These are phyloP conservation scores for Boletus coccyginus DNA, from an alignment of 768 basidiomycete species.

Conservation along the genomic window DNA sequence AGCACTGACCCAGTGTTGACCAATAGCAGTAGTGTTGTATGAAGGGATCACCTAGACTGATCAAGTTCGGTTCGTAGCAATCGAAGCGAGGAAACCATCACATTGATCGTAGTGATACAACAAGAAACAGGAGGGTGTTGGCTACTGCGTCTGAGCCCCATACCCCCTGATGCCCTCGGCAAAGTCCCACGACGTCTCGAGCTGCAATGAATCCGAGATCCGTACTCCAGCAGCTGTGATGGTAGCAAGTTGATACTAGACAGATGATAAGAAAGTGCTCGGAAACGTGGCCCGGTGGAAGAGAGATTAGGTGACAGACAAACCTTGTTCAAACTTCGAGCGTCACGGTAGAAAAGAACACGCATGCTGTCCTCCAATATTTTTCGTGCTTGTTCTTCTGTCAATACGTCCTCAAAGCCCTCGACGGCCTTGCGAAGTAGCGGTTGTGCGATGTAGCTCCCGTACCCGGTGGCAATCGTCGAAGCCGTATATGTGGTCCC, in stretches of 20 bases:
- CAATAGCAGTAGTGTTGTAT: background rate
- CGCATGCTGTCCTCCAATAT: slow-evolving; percentile 86
- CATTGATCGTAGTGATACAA: slow-evolving; percentile 11
- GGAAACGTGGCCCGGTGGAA: background rate
- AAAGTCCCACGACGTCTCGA: slow-evolving; percentile 86
- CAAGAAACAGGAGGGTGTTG: background rate
- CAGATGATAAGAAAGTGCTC: background rate
- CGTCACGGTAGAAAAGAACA: slow-evolving; percentile 95
- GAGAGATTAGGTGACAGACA: slow-evolving; percentile 12
- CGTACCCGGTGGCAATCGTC: slow-evolving; percentile 94
- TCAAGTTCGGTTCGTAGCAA: background rate
- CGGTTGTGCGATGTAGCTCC: slow-evolving; percentile 89
- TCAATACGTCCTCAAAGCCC: slow-evolving; percentile 67
- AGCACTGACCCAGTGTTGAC: background rate
- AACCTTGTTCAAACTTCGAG: slow-evolving; percentile 93
- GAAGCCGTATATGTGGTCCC: slow-evolving; percentile 96
- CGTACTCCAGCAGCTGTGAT: slow-evolving; percentile 72
- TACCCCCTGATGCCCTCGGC: slow-evolving; percentile 92
- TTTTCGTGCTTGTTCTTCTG: slow-evolving; percentile 72
- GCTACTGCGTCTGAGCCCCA: slow-evolving; percentile 84
- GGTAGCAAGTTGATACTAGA: slow-evolving; percentile 92
- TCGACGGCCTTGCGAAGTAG: slow-evolving; percentile 90
- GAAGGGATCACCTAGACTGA: background rate
- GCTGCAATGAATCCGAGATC: slow-evolving; percentile 74
- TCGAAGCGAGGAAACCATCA: background rate